A percentile compares a stretch with the other conserved stretches of the same genome.
phyloP scores from a whole-genome alignment of 768 basidiomycete species.

The Naganishia randhawae region DNA sequence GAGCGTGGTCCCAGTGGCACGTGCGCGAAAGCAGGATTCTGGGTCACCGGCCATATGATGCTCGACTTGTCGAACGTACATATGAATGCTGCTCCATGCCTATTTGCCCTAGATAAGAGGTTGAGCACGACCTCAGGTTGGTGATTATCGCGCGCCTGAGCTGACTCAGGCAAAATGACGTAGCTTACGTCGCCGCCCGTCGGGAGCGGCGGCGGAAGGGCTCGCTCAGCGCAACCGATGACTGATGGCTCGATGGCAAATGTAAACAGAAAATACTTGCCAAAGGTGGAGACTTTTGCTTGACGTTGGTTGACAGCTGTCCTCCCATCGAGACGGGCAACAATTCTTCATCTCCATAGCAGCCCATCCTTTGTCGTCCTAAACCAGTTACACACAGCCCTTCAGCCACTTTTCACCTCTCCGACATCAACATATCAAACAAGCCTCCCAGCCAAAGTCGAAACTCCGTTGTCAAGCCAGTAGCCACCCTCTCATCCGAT shows the following conservation, averaged over 20 bases:
- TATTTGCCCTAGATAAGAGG: no score
- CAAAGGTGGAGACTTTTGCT: neutral
- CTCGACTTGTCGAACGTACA: no score
- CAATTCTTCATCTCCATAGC: neutral
- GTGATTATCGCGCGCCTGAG: no score
- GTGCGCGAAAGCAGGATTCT: no score
- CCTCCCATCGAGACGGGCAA: neutral
- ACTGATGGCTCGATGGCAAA: conserved; percentile 3
- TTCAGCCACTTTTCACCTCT: neutral
- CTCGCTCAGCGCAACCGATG: neutral
- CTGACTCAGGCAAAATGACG: neutral
- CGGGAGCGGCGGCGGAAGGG: neutral
- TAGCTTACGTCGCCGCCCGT: neutral
- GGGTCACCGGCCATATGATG: no score
- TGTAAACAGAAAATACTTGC: conserved; percentile 10
- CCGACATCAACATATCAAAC: neutral
- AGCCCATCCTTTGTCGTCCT: neutral
- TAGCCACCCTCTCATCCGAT: neutral
- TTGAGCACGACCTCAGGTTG: no score
- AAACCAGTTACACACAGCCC: neutral
- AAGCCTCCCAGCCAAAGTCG: neutral
- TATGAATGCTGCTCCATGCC: no score
- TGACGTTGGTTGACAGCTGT: no score
- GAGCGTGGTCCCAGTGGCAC: no score
- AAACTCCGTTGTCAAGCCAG: neutral